Evolutionary conservation across 768 basidiomycete species (phyloP), one percentile per base, ranked within the genome.

Genomic region (Fomitopsis serialis): DNA sequence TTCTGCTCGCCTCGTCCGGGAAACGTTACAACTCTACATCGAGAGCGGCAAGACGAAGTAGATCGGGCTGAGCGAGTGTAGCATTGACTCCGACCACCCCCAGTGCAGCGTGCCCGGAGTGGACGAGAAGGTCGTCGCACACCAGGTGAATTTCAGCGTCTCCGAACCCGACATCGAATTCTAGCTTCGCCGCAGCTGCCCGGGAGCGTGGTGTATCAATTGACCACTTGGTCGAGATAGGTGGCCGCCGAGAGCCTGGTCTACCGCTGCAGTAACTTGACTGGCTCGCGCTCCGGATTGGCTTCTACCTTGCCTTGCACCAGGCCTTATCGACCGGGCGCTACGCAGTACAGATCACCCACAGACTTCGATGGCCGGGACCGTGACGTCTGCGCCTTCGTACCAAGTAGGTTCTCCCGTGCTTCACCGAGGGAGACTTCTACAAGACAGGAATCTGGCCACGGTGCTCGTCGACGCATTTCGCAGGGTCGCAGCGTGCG

Each of bases 91-190:
- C 29, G 48, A 48, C 3, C 61, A 58, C 17, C 58, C 63, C 29
- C 56, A 57, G 5, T 51, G 63, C 15, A 63, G 64, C 3, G 72
- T 78, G 7, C 73, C 75, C 45, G 69, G 73, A 44, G 48, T 70
- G 6, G 72, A 71, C 7, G 48, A 70, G 13, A 74, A 74, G 9
- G 71, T 78, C 53, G 56, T 74, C 13, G 74, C 74, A 0, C 51
- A 74, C 10, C 72, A 78, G 55, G 67, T 76, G 45, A 76, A 77
- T 58, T 77, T 70, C 53, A 73, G 72, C 1, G 71, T 74, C 0
- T 74, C 76, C 57, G 66, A 66, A 7, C 68, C 78, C n/a, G 71
- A 74, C 48, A 70, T 78, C 44, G 77, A 78, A 62, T 54, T 62
- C 64, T 27, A 69, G 60, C 1, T 58, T 79, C n/a, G 61, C 75